Percentiles rank a stretch among this genome's conserved stretches.
Conservation (phyloP, 2,329 filamentous ascomycete genomes). For the Penicillium brasilianum region DNA sequence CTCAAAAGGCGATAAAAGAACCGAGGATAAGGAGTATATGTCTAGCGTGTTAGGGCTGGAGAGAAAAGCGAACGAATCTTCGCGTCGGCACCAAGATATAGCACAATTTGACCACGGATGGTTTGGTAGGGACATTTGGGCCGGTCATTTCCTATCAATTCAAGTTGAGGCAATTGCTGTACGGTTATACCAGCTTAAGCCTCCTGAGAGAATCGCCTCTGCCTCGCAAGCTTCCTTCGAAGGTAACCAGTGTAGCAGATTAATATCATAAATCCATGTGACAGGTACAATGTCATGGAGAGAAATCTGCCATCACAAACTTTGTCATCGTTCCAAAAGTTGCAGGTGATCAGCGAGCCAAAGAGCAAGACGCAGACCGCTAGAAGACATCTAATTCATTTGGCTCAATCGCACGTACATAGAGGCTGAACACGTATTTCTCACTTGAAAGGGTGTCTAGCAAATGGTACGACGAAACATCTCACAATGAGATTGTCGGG, state of each 20-base stretch:
- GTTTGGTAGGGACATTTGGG: too few relatives aligned
- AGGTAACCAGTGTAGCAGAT: conserved; percentile 13
- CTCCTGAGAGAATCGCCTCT: conserved; percentile 7
- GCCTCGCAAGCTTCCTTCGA: conserved; percentile 13
- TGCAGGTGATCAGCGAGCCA: conserved; percentile 15
- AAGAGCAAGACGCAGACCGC: conserved; percentile 5
- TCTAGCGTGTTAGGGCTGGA: too few relatives aligned
- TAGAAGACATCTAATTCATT: conserved; percentile 4
- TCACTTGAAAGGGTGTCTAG: not conserved
- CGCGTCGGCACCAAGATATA: too few relatives aligned
- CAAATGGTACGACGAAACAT: not conserved
- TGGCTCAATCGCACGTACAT: not conserved
- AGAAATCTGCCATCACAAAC: conserved; percentile 12
- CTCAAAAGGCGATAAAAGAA: too few relatives aligned
- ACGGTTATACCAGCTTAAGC: conserved; percentile 7
- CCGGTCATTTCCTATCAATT: not conserved
- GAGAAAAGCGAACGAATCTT: too few relatives aligned
- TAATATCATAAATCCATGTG: conserved; percentile 10
- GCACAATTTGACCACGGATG: too few relatives aligned
- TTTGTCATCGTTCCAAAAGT: conserved; percentile 8
- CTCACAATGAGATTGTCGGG: conserved; percentile 11
- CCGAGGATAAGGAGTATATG: too few relatives aligned
- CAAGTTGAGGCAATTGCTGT: too few relatives aligned
- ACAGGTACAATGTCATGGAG: conserved; percentile 3
- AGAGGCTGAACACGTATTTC: not conserved